These are phyloP conservation scores for Helianthus tuberosus DNA, from an alignment of 129 eudicot genomes.

Conservation along the genomic window DNA sequence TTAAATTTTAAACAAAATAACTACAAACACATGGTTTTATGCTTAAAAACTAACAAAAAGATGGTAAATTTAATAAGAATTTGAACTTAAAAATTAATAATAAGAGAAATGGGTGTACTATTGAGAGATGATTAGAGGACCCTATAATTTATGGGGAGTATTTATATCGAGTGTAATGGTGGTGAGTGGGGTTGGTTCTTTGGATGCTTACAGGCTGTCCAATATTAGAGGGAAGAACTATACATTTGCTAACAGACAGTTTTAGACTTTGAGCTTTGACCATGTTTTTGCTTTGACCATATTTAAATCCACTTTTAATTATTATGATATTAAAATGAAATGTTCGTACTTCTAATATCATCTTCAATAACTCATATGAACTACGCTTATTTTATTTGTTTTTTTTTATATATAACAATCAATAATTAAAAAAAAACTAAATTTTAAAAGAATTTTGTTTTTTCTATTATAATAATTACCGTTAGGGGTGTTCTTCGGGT, in stretches of 20 bases:
- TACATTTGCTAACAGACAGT: slow-evolving; percentile 31
- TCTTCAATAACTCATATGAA: too few relatives aligned
- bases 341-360: too few relatives aligned
- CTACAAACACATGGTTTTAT: not conserved
- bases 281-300: slow-evolving; percentile 34
- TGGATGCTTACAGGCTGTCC: slow-evolving; percentile 95
- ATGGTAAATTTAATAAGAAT: not conserved
- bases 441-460: too few relatives aligned
- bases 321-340: not conserved
- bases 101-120: slow-evolving; percentile 28
- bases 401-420: too few relatives aligned
- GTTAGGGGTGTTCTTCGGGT: too few relatives aligned
- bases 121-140: slow-evolving; percentile 43
- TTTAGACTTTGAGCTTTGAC: slow-evolving; percentile 55
- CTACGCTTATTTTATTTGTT: too few relatives aligned
- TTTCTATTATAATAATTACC: too few relatives aligned
- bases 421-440: too few relatives aligned
- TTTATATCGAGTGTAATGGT: slow-evolving; percentile 49
- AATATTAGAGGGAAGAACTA: slow-evolving; percentile 36
- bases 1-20: not conserved
- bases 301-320: slow-evolving; percentile 18
- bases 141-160: slow-evolving; percentile 45
- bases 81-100: not conserved
- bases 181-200: slow-evolving; percentile 80
- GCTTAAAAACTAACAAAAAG: not conserved